These are phyloP conservation scores for Acanthamoeba healyi DNA, from an alignment of 208 protist genomes.

Conservation along the genomic window DNA sequence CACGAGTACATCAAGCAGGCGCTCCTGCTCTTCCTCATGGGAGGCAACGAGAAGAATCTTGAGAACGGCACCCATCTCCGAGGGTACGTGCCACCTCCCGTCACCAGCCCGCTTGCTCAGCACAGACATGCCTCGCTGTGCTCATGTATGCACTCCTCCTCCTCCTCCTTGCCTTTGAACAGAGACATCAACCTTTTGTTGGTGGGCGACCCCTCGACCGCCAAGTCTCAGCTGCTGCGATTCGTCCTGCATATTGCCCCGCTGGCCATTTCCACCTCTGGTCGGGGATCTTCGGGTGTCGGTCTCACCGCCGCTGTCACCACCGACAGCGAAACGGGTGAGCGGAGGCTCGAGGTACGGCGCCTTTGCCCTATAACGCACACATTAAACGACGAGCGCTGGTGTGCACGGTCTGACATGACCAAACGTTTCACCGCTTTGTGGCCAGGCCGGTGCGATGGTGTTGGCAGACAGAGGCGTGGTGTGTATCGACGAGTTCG, in stretches of 20 bases:
- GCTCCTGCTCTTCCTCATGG: background rate
- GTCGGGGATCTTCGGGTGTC: slow-evolving; percentile 92
- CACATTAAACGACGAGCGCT: background rate
- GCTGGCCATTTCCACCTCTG: slow-evolving; percentile 56
- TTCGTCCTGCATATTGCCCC: slow-evolving; percentile 75
- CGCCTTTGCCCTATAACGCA: background rate
- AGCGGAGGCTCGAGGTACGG: slow-evolving; percentile 88
- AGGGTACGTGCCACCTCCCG: background rate
- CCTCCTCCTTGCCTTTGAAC: too few species aligned
- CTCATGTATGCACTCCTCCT: slow-evolving; percentile 93
- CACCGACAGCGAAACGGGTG: slow-evolving; percentile 88
- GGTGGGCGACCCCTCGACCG: slow-evolving; percentile 99
- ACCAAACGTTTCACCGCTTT: slow-evolving; percentile 69
- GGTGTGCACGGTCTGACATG: background rate
- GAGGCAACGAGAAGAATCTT: too few species aligned
- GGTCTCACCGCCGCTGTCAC: slow-evolving; percentile 94
- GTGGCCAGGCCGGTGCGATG: slow-evolving; percentile 99
- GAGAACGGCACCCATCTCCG: too few species aligned
- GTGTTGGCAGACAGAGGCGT: slow-evolving; percentile 99
- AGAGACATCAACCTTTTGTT: slow-evolving; percentile 99
- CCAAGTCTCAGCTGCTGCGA: slow-evolving; percentile 95
- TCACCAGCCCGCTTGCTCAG: background rate
- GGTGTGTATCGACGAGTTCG: slow-evolving; percentile 99
- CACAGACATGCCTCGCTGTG: slow-evolving; percentile 93
- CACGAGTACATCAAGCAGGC: slow-evolving; percentile 77